Evolutionary conservation across 2,329 filamentous ascomycete species (phyloP), one percentile per base, ranked within the genome.

Genomic region (Hypoxylon sp.): DNA sequence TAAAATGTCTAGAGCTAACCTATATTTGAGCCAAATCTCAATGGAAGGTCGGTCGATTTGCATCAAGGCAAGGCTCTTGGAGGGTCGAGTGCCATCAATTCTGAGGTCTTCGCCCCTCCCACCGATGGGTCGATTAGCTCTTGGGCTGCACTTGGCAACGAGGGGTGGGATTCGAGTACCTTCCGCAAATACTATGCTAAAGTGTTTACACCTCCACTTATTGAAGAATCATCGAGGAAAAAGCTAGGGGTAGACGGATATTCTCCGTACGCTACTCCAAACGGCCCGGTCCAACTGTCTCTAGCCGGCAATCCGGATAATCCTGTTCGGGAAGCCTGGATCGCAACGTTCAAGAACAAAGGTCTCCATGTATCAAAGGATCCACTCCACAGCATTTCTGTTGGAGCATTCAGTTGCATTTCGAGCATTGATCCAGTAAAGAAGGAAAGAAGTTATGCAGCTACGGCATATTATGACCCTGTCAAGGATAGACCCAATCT

Each of bases 41-140:
- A 63, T 2, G 61, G 56, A 6, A 61, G 70, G 34, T 52, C 51
- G 3, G 39, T 73, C 2, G 46, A 16, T 16, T 1, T 71, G 1
- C 52, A 46, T 14, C 70, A 73, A 47, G 71, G 70, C n/a, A 70
- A 68, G 29, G 32, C 56, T 7, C 63, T 73, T 27, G 70, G 70
- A 0, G 71, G 69, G 5, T 71, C 69, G 0, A 71, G 65, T 29
- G 62, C 57, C 19, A 67, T 72, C 0, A 73, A 73, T 39, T 65
- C 65, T 1, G 63, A 69, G 1, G 58, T 71, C 8, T 73, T 67
- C 23, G 66, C 57, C 0, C 67, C 69, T n/a, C 63, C 64, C 8
- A 48, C 67, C 9, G 7, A 8, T 5, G n/a, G 37, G 19, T 41
- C 70, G 6, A 45, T 68, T 30, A 61, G 71, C 9, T 54, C 51